These are phyloP conservation scores for Elongisporangium prolatum DNA, from an alignment of 352 stramenopile genomes.

Conservation along the genomic window DNA sequence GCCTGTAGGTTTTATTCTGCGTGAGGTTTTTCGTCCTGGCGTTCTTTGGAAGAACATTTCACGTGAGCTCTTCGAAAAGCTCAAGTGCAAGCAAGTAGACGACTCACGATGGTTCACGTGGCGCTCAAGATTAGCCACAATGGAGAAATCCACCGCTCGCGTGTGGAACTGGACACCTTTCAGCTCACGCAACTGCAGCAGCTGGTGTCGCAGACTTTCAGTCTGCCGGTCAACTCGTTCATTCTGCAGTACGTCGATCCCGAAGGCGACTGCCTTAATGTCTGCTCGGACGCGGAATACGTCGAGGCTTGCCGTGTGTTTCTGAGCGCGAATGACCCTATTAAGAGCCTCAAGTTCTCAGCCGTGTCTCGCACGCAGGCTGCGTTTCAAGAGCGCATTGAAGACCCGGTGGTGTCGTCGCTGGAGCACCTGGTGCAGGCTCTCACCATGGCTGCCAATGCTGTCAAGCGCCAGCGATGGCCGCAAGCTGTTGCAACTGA, in stretches of 20 bases:
- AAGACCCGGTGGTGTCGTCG: conserved; percentile 50
- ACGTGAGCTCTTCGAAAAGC: neutral
- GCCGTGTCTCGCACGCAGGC: conserved; percentile 34
- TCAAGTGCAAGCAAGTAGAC: neutral
- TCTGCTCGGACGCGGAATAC: conserved; percentile 60
- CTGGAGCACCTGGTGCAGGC: conserved; percentile 54
- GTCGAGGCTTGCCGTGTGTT: conserved; percentile 55
- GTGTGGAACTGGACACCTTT: conserved; percentile 56
- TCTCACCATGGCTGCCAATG: conserved; percentile 18
- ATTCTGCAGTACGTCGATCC: conserved; percentile 69
- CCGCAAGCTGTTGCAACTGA: conserved; percentile 2
- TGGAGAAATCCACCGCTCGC: conserved; percentile 71
- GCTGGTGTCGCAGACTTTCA: conserved; percentile 59
- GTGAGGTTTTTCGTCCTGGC: neutral
- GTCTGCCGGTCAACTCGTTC: conserved; percentile 37
- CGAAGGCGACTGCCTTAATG: conserved; percentile 60
- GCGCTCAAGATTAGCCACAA: conserved; percentile 75
- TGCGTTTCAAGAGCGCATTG: conserved; percentile 41
- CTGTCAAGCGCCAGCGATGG: conserved; percentile 9
- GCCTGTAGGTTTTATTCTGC: neutral
- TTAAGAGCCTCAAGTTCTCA: conserved; percentile 69
- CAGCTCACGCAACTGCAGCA: conserved; percentile 38
- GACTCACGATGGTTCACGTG: conserved; percentile 13
- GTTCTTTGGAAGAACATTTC: neutral
- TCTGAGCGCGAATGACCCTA: conserved; percentile 20